phyloP scores from a whole-genome alignment of 768 basidiomycete genomes.

The Kwoniella europaea region DNA sequence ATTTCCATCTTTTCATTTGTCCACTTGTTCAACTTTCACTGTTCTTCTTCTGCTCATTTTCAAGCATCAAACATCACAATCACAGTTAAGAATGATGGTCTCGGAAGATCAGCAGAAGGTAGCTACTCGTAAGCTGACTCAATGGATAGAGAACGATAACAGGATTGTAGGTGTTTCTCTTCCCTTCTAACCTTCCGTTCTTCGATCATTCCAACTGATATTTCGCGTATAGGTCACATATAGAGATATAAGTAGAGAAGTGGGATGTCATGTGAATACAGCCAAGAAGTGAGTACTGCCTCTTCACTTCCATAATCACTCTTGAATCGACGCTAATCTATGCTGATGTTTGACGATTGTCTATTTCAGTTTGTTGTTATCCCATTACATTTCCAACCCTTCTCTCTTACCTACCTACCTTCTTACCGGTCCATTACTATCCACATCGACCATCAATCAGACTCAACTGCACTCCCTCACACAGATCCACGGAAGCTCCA shows the following conservation, averaged over 20 bases:
- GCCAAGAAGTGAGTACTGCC: conserved; percentile 49
- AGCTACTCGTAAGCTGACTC: conserved; percentile 31
- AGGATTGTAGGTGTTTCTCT: conserved; percentile 33
- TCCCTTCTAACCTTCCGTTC: background rate
- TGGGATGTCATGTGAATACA: conserved; percentile 47
- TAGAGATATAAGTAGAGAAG: conserved; percentile 47
- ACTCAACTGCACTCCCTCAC: conserved; percentile 25
- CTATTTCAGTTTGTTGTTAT: conserved; percentile 20
- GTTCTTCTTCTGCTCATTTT: background rate
- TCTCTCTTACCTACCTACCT: conserved; percentile 40
- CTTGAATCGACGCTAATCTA: background rate
- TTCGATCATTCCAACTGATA: background rate
- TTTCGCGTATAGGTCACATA: conserved; percentile 40
- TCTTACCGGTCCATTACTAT: conserved; percentile 39
- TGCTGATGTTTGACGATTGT: background rate
- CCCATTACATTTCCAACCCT: conserved; percentile 26
- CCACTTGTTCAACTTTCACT: background rate
- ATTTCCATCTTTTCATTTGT: background rate
- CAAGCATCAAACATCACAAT: background rate
- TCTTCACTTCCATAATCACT: background rate
- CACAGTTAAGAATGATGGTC: conserved; percentile 9
- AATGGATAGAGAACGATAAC: conserved; percentile 48
- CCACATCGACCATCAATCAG: conserved; percentile 25
- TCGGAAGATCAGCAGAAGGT: conserved; percentile 33
- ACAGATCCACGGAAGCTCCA: conserved; percentile 8